Evolutionary conservation across 768 basidiomycete genomes (phyloP).

Genomic region (Pleurotus sapidus): DNA sequence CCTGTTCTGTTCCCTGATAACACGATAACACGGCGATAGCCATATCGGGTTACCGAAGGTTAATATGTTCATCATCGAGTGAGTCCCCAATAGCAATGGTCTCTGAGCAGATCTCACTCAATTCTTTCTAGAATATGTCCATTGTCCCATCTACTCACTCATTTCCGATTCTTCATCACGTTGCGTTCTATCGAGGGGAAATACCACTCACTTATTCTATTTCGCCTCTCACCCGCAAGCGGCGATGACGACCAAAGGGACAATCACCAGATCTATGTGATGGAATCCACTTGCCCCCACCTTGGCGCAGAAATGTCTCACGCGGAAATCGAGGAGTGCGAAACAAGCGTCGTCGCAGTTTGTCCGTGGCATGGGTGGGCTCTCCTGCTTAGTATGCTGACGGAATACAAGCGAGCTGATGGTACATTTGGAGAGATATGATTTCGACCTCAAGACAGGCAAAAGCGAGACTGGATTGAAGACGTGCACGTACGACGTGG

Average conservation of each 20-base stretch:
- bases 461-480: slow-evolving; percentile 65
- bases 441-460: slow-evolving; percentile 70
- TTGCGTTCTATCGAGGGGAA: slow-evolving; percentile 55
- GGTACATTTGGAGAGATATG: slow-evolving; percentile 44
- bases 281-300: slow-evolving; percentile 82
- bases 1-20: too few relatives aligned
- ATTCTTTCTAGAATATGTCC: slow-evolving; percentile 37
- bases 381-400: background rate
- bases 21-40: too few relatives aligned
- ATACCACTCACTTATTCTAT: slow-evolving; percentile 64
- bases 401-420: too few relatives aligned
- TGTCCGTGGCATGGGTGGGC: slow-evolving; percentile 74
- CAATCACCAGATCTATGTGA: slow-evolving; percentile 57
- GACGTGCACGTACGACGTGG: slow-evolving; percentile 65
- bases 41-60: too few relatives aligned
- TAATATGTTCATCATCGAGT: too few relatives aligned
- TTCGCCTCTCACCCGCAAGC: slow-evolving; percentile 46
- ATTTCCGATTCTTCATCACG: slow-evolving; percentile 59
- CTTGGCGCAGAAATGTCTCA: slow-evolving; percentile 78
- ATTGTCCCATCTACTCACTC: slow-evolving; percentile 41
- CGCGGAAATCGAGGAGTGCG: slow-evolving; percentile 74
- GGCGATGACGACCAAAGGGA: background rate
- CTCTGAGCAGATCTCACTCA: too few relatives aligned
- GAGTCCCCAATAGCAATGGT: too few relatives aligned
- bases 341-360: slow-evolving; percentile 56